Percentiles rank a stretch among this genome's conserved stretches.
Evolutionary conservation across 805 yeast genomes (phyloP).

Genomic region (Sungouiozyma intestinalis): DNA sequence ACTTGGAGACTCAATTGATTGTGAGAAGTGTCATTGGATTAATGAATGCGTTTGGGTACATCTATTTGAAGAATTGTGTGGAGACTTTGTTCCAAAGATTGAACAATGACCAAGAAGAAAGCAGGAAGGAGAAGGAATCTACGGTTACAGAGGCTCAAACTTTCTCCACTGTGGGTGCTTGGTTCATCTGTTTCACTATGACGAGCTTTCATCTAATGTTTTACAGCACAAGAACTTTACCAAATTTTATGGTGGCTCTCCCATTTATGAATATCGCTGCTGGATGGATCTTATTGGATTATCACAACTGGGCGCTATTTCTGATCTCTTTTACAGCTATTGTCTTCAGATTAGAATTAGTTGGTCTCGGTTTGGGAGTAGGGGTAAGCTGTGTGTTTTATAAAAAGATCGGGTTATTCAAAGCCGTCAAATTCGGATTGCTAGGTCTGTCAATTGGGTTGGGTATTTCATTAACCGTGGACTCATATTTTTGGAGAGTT

Average conservation of each 20-base stretch:
- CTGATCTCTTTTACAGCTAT: conserved; percentile 52
- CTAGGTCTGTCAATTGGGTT: conserved; percentile 36
- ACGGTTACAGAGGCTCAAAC: conserved; percentile 2
- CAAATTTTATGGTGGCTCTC: conserved; percentile 70
- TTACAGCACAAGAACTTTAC: conserved; percentile 77
- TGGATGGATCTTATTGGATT: conserved; percentile 40
- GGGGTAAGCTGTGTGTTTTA: conserved; percentile 36
- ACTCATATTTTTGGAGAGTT: conserved; percentile 66
- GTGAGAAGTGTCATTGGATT: conserved; percentile 56
- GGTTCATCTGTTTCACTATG: conserved; percentile 50
- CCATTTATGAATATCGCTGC: conserved; percentile 58
- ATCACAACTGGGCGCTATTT: conserved; percentile 37
- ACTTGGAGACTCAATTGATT: conserved; percentile 41
- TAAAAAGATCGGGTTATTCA: conserved; percentile 36
- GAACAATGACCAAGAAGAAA: conserved; percentile 9
- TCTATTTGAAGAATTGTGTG: conserved; percentile 39
- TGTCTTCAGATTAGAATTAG: conserved; percentile 64
- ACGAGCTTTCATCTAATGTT: conserved; percentile 72
- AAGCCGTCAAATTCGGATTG: conserved; percentile 31
- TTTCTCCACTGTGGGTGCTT: conserved; percentile 33
- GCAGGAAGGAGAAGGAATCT: conserved; percentile 6
- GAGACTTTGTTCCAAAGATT: conserved; percentile 14
- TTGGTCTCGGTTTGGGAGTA: conserved; percentile 42
- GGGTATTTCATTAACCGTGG: conserved; percentile 47
- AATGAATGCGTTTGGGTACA: conserved; percentile 43